phyloP scores from a whole-genome alignment of 2,329 filamentous ascomycete species.

The Akanthomyces dipterigenus region DNA sequence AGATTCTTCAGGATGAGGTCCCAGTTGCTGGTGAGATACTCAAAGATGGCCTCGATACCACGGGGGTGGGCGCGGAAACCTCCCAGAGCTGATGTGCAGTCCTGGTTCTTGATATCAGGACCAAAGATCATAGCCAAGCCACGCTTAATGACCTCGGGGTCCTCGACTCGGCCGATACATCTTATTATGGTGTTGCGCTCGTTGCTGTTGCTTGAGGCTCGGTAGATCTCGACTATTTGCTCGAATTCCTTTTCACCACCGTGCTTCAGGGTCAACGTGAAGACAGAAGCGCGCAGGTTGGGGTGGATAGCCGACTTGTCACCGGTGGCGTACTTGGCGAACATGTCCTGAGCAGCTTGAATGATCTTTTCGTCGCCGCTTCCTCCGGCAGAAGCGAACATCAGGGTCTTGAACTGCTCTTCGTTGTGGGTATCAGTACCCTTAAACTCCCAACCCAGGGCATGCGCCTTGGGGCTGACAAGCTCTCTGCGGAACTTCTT shows the following conservation, averaged over 20 bases:
- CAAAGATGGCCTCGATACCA: conserved; percentile 74
- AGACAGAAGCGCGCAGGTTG: conserved; percentile 82
- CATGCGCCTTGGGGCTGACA: conserved; percentile 71
- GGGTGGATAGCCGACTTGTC: conserved; percentile 80
- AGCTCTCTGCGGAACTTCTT: conserved; percentile 78
- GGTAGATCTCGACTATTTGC: conserved; percentile 67
- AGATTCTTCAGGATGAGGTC: conserved; percentile 68
- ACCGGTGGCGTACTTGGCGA: conserved; percentile 72
- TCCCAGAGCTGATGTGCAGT: conserved; percentile 82
- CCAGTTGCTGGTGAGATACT: conserved; percentile 84
- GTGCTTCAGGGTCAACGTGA: conserved; percentile 74
- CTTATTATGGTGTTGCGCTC: conserved; percentile 90
- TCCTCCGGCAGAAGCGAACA: conserved; percentile 79
- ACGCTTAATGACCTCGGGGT: conserved; percentile 72
- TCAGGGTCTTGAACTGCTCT: conserved; percentile 88
- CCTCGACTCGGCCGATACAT: conserved; percentile 69
- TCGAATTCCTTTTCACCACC: conserved; percentile 69
- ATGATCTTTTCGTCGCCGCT: conserved; percentile 74
- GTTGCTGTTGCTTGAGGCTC: conserved; percentile 58
- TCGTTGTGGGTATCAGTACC: conserved; percentile 81
- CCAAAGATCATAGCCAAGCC: conserved; percentile 70
- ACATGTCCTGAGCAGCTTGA: conserved; percentile 81
- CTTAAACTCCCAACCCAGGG: conserved; percentile 82
- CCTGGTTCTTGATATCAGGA: conserved; percentile 85
- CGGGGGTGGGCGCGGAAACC: conserved; percentile 70